A percentile compares a stretch with the other conserved stretches of the same genome.
These are phyloP conservation scores for Leersia perrieri DNA, from an alignment of 176 grass and related monocot species.

Conservation along the genomic window DNA sequence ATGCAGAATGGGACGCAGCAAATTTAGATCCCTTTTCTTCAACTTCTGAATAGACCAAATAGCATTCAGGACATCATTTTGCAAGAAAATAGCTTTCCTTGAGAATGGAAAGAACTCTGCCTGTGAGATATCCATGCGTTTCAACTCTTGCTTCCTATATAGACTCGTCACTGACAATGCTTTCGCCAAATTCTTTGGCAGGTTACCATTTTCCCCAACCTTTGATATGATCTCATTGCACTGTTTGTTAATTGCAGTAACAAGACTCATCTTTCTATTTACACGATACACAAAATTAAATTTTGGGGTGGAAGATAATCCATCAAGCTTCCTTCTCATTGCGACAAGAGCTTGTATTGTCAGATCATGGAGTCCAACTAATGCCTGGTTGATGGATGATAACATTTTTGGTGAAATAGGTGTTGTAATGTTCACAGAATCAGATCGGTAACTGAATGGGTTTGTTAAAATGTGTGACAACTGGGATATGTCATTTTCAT, in stretches of 20 bases:
- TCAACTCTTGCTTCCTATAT: not conserved
- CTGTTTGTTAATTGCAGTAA: not conserved
- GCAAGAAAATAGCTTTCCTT: not conserved
- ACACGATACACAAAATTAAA: not conserved
- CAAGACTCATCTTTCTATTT: not conserved
- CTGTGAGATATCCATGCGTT: not conserved
- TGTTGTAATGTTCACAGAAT: not conserved
- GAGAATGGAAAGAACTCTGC: constrained; percentile 21
- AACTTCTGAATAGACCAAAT: constrained; percentile 4
- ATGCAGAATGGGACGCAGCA: not conserved
- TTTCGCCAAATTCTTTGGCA: constrained; percentile 20
- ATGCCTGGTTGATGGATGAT: constrained; percentile 21
- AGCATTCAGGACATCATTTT: constrained; percentile 22
- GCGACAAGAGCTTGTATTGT: constrained; percentile 26
- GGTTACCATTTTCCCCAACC: constrained; percentile 2
- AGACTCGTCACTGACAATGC: constrained; percentile 12
- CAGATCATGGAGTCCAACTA: constrained; percentile 1
- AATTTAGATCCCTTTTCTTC: not conserved
- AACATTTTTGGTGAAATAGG: constrained; percentile 11
- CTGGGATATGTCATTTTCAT: not conserved
- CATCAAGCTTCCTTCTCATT: constrained; percentile 15
- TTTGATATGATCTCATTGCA: constrained; percentile 13
- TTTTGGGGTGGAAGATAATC: constrained; percentile 9
- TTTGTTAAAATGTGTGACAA: constrained; percentile 4
- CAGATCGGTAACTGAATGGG: constrained; percentile 12